Evolutionary conservation across 306 rosid species (phyloP).

Genomic region (Ammopiptanthus mongolicus): DNA sequence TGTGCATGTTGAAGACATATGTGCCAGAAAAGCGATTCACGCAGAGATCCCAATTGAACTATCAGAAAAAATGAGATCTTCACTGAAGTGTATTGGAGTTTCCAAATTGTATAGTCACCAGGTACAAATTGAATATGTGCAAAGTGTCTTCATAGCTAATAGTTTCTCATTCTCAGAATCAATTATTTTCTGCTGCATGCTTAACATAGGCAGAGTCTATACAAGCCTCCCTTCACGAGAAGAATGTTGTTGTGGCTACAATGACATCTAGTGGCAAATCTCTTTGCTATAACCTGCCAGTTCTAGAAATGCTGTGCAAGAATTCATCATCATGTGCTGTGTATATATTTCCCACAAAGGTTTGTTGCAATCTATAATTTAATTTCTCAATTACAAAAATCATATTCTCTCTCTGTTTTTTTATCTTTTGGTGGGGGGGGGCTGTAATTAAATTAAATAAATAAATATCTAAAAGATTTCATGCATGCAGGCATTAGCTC

Average conservation of each 20-base stretch:
- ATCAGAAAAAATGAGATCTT: slow-evolving; percentile 56
- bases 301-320: slow-evolving; percentile 58
- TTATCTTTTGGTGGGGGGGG: background rate
- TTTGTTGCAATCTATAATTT: slow-evolving; percentile 27
- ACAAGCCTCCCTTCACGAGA: slow-evolving; percentile 70
- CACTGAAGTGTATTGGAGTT: slow-evolving; percentile 57
- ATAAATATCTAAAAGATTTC: slow-evolving; percentile 12
- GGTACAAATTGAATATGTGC: slow-evolving; percentile 44
- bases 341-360: slow-evolving; percentile 95
- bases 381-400: background rate
- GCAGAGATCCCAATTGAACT: slow-evolving; percentile 54
- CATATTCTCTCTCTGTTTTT: background rate
- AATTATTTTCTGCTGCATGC: slow-evolving; percentile 12
- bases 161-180: slow-evolving; percentile 10
- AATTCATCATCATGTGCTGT: slow-evolving; percentile 63
- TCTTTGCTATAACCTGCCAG: slow-evolving; percentile 87
- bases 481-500: slow-evolving; percentile 80
- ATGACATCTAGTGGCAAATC: slow-evolving; percentile 98
- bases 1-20: slow-evolving; percentile 75
- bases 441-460: slow-evolving; percentile 2
- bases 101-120: slow-evolving; percentile 82
- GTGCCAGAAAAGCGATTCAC: slow-evolving; percentile 53
- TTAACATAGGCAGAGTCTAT: slow-evolving; percentile 60
- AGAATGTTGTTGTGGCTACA: slow-evolving; percentile 80
- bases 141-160: slow-evolving; percentile 1